Evolutionary conservation across 306 rosid species (phyloP).

Genomic region (Gillenia trifoliata): DNA sequence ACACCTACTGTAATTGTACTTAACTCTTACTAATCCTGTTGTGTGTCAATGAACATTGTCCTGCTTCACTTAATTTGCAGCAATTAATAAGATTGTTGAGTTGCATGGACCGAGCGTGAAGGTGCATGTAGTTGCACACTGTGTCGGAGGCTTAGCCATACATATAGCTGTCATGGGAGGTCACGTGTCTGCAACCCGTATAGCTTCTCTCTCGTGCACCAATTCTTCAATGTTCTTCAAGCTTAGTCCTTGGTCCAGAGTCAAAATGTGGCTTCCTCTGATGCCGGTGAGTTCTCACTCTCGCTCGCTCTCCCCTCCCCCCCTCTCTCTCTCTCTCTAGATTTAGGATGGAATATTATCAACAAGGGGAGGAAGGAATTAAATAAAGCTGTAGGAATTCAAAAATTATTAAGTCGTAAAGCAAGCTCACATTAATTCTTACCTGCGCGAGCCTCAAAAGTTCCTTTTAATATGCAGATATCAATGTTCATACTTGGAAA

Average conservation of each 20-base stretch:
- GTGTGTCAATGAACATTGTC: background rate
- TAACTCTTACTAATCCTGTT: background rate
- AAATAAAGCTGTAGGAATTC: background rate
- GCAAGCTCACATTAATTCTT: background rate
- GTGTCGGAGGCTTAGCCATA: constrained; percentile 34
- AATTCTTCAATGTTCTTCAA: constrained; percentile 39
- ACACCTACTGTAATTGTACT: background rate
- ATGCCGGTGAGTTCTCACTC: constrained; percentile 12
- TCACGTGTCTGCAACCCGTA: constrained; percentile 19
- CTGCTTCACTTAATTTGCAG: constrained; percentile 13
- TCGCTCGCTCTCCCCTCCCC: background rate
- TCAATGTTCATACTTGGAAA: constrained; percentile 32
- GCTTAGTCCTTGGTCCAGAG: constrained; percentile 16
- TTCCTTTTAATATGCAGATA: constrained; percentile 11
- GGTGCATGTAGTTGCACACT: constrained; percentile 34
- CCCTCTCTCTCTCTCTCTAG: background rate
- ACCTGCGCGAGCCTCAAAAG: background rate
- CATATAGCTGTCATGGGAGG: constrained; percentile 39
- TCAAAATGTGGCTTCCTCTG: constrained; percentile 40
- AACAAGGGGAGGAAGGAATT: background rate
- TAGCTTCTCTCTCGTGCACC: constrained; percentile 36
- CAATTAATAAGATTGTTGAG: constrained; percentile 29
- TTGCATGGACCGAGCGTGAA: constrained; percentile 10
- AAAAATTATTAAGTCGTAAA: too few species aligned
- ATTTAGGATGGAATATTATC: background rate